Base-by-base conservation (phyloP, 2,329 filamentous ascomycete species). In the Sporothrix phasma region DNA sequence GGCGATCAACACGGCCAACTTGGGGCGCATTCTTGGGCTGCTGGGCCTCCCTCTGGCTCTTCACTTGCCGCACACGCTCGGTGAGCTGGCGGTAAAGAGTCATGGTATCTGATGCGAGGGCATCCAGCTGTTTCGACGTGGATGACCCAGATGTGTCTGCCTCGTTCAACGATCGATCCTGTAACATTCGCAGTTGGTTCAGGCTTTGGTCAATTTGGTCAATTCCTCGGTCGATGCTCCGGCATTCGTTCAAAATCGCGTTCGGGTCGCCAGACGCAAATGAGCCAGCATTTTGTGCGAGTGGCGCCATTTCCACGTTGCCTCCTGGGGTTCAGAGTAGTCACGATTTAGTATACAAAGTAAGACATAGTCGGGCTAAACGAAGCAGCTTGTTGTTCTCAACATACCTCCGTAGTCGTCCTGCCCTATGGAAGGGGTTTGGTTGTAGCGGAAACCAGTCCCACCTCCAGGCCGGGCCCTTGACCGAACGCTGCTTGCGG, bases 211-310 rank as follows among this genome's bases (percentile, higher is more conserved):
- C 86, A 71, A 97, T 84, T 65, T 86, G 80, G 67, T 89, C 83
- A 71, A 97, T 89, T 47, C 87, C 88, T 65, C 84, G 80, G 74
- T 92, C 88, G 73, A 97, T 88, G 53, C 90, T 86, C 65, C 85
- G 84, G 77, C 90, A 94, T 74, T 94, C 88, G 77, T 95, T 90
- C 66, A 97, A 82, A 69, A 96, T 88, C 64, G 84, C 84, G 73
- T 90, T 92, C 49, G 88, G 85, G 74, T 92, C 84, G 69, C 76
- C 71, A 2, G 66, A 62, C 17, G 59, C 79, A 61, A 81, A 80
- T 58, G 76, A 75, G 60, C 77, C 72, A 58, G 77, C 79, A 66
- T 81, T 81, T 66, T 81, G 80, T 51, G 79, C 75, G 53, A 89
- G 81, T 13, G 87, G 81, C 54, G 84, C 83, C 87, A 92, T 89